Evolutionary conservation across 805 yeast species (phyloP).

Genomic region (Saturnispora gosingensis): DNA sequence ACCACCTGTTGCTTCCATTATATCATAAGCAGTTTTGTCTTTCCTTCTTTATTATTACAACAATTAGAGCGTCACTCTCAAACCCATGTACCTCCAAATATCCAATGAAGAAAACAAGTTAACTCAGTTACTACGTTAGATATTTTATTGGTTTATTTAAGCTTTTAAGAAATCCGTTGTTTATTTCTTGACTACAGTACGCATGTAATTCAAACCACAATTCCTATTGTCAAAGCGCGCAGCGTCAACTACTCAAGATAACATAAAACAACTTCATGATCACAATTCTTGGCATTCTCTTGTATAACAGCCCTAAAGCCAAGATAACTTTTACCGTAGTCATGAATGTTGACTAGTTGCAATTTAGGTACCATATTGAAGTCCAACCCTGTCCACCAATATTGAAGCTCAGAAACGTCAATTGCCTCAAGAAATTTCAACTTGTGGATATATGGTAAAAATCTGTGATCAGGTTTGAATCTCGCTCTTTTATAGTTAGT

Average conservation of each 20-base stretch:
- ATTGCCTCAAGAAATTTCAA: neutral
- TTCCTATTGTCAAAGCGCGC: no score
- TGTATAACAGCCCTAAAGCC: neutral
- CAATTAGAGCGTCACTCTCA: no score
- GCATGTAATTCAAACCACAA: no score
- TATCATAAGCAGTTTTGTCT: no score
- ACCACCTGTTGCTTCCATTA: no score
- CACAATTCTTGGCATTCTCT: neutral
- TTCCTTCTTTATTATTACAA: no score
- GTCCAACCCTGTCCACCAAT: conserved; percentile 1
- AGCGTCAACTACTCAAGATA: neutral
- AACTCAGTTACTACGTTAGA: no score
- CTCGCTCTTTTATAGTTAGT: neutral
- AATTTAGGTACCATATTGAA: neutral
- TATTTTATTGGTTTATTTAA: no score
- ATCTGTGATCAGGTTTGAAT: neutral
- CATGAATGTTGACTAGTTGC: neutral
- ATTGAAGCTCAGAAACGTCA: neutral
- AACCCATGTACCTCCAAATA: no score
- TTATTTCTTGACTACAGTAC: no score
- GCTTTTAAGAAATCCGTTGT: no score
- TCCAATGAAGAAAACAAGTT: no score
- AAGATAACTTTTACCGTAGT: neutral
- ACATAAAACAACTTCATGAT: neutral
- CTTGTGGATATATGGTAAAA: neutral